These are phyloP conservation scores for Harringtonia lauricola DNA, from an alignment of 2,329 filamentous ascomycete species.

Conservation along the genomic window DNA sequence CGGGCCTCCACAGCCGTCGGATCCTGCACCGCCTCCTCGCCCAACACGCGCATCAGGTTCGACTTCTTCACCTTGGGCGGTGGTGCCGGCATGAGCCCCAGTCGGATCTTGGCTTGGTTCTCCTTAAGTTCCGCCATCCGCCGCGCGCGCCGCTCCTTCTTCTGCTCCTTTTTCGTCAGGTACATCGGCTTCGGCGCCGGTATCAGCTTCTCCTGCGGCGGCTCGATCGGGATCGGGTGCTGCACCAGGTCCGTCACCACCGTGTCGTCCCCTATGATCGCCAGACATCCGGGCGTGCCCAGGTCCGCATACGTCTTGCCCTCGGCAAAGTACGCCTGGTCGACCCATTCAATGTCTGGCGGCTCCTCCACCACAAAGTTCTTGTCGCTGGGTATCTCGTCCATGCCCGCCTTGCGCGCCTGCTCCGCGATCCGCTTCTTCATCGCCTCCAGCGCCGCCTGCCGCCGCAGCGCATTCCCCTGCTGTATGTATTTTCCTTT, in stretches of 20 bases:
- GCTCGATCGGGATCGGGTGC: conserved; percentile 82
- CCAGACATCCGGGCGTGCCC: conserved; percentile 53
- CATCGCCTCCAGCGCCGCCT: conserved; percentile 84
- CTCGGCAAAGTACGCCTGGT: conserved; percentile 66
- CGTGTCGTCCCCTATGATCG: conserved; percentile 54
- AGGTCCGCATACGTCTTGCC: conserved; percentile 65
- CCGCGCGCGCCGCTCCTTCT: conserved; percentile 79
- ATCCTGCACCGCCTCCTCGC: conserved; percentile 85
- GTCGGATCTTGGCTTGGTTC: conserved; percentile 86
- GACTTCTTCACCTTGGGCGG: conserved; percentile 95
- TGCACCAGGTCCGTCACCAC: conserved; percentile 89
- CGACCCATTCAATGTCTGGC: conserved; percentile 94
- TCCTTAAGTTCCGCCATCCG: conserved; percentile 92
- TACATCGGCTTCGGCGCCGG: conserved; percentile 82
- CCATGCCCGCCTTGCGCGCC: conserved; percentile 81
- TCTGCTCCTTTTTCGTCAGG: conserved; percentile 81
- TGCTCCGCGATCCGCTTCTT: conserved; percentile 86
- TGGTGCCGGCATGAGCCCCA: conserved; percentile 81
- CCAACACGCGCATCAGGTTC: conserved; percentile 94
- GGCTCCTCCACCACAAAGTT: conserved; percentile 76
- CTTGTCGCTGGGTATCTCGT: conserved; percentile 86
- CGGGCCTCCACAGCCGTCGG: conserved; percentile 93
- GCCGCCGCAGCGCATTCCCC: conserved; percentile 76
- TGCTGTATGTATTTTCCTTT: conserved; percentile 97
- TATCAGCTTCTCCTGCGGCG: conserved; percentile 77